Conservation (phyloP, 2,329 filamentous ascomycete species). For the Capronia americana region DNA sequence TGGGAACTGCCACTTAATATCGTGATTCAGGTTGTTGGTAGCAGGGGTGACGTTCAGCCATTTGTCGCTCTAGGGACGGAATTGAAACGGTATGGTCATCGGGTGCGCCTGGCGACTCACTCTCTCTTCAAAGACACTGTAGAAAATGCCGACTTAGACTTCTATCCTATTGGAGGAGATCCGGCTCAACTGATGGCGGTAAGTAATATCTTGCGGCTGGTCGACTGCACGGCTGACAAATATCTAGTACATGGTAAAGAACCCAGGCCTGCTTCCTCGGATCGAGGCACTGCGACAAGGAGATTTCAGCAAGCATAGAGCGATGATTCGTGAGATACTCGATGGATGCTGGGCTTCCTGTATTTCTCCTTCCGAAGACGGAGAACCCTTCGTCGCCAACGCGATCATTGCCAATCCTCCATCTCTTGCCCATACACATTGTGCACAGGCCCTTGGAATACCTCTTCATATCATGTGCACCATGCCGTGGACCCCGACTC, state of each 20-base stretch:
- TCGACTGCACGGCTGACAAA: neutral
- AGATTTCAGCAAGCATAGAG: conserved; percentile 43
- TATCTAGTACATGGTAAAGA: conserved; percentile 55
- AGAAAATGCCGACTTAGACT: conserved; percentile 60
- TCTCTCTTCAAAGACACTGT: conserved; percentile 62
- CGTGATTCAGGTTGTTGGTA: conserved; percentile 63
- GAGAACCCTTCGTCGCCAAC: conserved; percentile 58
- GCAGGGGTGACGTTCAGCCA: conserved; percentile 63
- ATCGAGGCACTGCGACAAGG: conserved; percentile 48
- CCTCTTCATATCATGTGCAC: conserved; percentile 61
- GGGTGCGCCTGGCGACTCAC: conserved; percentile 65
- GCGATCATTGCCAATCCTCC: conserved; percentile 63
- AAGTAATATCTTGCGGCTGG: neutral
- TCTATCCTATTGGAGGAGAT: conserved; percentile 64
- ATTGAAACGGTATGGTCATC: conserved; percentile 59
- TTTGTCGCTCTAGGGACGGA: conserved; percentile 64
- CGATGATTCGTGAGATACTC: conserved; percentile 48
- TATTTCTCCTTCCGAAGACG: conserved; percentile 44
- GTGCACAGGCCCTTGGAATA: conserved; percentile 57
- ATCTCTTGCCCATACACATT: conserved; percentile 60
- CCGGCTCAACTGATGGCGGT: conserved; percentile 58
- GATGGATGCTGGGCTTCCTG: conserved; percentile 51
- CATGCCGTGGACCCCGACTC: conserved; percentile 59
- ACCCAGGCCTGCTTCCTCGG: conserved; percentile 52
- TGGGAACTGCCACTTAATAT: conserved; percentile 53